Evolutionary conservation across 1,284 basidiomycete genomes (phyloP).

Genomic region (Vanrija sp.): DNA sequence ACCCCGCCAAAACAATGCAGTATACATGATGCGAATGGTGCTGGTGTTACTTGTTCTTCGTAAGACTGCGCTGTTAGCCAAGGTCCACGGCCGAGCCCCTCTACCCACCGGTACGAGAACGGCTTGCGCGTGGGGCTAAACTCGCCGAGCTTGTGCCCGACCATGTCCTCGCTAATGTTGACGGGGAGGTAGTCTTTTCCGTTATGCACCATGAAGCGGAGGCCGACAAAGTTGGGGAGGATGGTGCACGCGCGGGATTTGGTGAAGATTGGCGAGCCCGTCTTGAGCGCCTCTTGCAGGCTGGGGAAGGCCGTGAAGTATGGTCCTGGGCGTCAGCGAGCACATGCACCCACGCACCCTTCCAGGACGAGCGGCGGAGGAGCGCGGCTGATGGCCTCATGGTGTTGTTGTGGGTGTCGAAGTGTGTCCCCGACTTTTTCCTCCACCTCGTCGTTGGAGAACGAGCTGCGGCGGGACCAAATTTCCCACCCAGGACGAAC

Average conservation of each 20-base stretch:
- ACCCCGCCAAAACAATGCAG: too few species aligned
- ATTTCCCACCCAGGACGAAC: background rate
- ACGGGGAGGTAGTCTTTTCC: conserved; percentile 87
- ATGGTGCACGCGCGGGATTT: conserved; percentile 88
- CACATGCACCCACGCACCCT: conserved; percentile 40
- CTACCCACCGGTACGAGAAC: conserved; percentile 50
- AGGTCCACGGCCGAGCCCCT: background rate
- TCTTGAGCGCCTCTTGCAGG: conserved; percentile 73
- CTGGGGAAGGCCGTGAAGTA: conserved; percentile 94
- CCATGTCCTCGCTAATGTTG: conserved; percentile 90
- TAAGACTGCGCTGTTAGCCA: too few species aligned
- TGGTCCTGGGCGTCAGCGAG: conserved; percentile 60
- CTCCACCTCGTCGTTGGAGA: background rate
- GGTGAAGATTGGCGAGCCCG: conserved; percentile 83
- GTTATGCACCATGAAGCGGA: conserved; percentile 89
- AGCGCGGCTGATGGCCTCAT: conserved; percentile 18
- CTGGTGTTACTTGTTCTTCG: too few species aligned
- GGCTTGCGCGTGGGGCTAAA: conserved; percentile 77
- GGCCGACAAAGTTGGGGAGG: conserved; percentile 87
- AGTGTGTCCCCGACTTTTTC: conserved; percentile 13
- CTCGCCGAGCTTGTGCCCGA: conserved; percentile 95
- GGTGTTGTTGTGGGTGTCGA: background rate
- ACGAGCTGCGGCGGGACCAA: conserved; percentile 5
- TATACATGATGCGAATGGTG: background rate
- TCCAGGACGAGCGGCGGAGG: conserved; percentile 50